phyloP scores from a whole-genome alignment of 1,139 yeast species.

The Yamadazyma pseudoaaseri region DNA sequence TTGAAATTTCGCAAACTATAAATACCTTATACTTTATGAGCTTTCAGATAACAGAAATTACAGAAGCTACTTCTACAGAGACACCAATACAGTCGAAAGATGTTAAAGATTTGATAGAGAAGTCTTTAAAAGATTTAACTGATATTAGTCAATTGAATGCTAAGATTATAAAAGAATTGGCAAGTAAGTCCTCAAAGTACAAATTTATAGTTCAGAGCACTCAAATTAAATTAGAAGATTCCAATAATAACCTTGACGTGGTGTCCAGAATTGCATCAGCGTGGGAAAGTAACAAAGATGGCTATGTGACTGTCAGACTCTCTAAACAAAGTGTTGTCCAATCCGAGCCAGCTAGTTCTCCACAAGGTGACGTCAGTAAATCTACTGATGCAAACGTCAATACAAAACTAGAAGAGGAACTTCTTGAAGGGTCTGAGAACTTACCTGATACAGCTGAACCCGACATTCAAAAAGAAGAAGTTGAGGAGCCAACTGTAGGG shows the following conservation, averaged over 20 bases:
- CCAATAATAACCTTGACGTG: constrained; percentile 20
- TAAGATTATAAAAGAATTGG: constrained; percentile 20
- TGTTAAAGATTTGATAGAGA: constrained; percentile 8
- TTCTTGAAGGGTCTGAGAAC: no score
- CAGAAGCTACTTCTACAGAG: constrained; percentile 14
- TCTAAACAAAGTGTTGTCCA: not conserved
- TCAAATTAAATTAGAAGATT: constrained; percentile 15
- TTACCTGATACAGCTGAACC: no score
- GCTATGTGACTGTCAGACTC: constrained; percentile 16
- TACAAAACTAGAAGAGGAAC: no score
- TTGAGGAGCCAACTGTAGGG: no score
- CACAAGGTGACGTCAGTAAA: no score
- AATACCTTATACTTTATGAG: constrained; percentile 2
- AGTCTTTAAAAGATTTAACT: constrained; percentile 1
- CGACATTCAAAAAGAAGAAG: no score
- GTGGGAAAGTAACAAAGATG: constrained; percentile 42
- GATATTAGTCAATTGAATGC: constrained; percentile 10
- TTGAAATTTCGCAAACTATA: not conserved
- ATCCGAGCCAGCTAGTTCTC: no score
- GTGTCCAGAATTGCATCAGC: constrained; percentile 32
- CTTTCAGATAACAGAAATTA: constrained; percentile 4
- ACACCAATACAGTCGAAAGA: constrained; percentile 14
- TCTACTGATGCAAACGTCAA: constrained; percentile 8
- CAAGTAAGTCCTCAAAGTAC: constrained; percentile 35
- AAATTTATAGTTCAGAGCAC: constrained; percentile 34